Evolutionary conservation across 176 grass and related monocot species (phyloP).

Genomic region (Oryza rufipogon): DNA sequence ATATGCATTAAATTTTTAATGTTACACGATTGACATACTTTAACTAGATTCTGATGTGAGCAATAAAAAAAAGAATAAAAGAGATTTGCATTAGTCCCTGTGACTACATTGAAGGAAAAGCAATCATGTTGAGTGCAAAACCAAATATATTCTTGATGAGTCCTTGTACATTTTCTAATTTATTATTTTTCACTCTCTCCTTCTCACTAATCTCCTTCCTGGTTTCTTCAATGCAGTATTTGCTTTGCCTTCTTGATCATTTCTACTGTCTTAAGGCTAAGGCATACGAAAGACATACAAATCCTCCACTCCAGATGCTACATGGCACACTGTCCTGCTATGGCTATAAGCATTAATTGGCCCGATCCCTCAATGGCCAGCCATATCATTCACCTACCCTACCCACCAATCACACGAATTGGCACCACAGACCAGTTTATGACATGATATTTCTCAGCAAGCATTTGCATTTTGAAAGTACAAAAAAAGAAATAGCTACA

Average conservation of each 20-base stretch:
- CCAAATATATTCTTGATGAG: neutral
- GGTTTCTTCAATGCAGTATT: neutral
- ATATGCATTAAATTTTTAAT: conserved; percentile 13
- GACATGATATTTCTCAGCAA: conserved; percentile 14
- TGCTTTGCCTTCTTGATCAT: neutral
- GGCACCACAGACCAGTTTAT: neutral
- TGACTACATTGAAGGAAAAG: neutral
- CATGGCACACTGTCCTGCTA: neutral
- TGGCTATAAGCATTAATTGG: neutral
- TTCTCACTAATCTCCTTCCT: neutral
- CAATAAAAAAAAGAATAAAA: neutral
- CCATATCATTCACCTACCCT: conserved; percentile 5
- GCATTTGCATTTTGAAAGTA: conserved; percentile 20
- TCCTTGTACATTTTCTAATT: neutral
- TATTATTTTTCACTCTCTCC: neutral
- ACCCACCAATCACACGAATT: neutral
- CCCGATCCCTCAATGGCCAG: neutral
- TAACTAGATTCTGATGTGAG: neutral
- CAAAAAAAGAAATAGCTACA: conserved; percentile 27
- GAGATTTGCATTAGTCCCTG: neutral
- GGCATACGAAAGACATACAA: neutral
- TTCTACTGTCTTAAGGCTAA: conserved; percentile 1
- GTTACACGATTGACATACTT: conserved; percentile 1
- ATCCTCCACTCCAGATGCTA: neutral
- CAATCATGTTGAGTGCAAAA: neutral